Percentiles rank a stretch among this genome's conserved stretches.
Conservation (phyloP, 1,284 basidiomycete species). For the Sporisorium iseilematis-ciliati region DNA sequence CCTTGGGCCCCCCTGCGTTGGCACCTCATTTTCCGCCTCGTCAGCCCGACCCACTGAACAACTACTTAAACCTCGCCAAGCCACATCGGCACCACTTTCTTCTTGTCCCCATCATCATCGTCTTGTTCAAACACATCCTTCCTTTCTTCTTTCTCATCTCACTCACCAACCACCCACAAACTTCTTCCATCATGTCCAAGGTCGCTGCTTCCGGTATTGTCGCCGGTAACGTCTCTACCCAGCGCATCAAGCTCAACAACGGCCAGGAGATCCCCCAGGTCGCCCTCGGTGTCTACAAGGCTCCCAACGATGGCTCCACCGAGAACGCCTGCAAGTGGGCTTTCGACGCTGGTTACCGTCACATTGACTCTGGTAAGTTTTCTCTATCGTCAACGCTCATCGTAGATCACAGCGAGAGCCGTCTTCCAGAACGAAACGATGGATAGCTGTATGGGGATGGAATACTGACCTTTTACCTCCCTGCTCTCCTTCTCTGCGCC, state of each 20-base stretch:
- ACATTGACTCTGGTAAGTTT: conserved; percentile 66
- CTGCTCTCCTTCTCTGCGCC: background rate
- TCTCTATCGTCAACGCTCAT: background rate
- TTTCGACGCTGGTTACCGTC: conserved; percentile 68
- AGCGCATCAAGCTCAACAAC: conserved; percentile 66
- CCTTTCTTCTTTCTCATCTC: conserved; percentile 8
- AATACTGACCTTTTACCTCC: background rate
- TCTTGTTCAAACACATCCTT: background rate
- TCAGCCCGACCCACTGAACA: conserved; percentile 6
- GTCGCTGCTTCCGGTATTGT: conserved; percentile 47
- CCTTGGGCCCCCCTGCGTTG: conserved; percentile 1
- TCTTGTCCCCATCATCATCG: conserved; percentile 25
- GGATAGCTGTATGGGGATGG: too few relatives aligned
- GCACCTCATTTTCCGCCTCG: conserved; percentile 1
- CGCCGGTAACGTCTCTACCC: conserved; percentile 62
- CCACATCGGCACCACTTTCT: conserved; percentile 6
- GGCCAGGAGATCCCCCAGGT: conserved; percentile 66
- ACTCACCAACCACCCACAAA: conserved; percentile 4
- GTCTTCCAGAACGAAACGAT: background rate
- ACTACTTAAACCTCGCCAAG: conserved; percentile 44
- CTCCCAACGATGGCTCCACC: conserved; percentile 68
- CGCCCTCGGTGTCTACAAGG: conserved; percentile 69
- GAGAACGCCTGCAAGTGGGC: conserved; percentile 69
- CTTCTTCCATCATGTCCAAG: conserved; percentile 47
- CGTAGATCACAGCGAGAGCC: background rate